Conservation (phyloP, 352 stramenopile species). For the Phytophthora sp. region DNA sequence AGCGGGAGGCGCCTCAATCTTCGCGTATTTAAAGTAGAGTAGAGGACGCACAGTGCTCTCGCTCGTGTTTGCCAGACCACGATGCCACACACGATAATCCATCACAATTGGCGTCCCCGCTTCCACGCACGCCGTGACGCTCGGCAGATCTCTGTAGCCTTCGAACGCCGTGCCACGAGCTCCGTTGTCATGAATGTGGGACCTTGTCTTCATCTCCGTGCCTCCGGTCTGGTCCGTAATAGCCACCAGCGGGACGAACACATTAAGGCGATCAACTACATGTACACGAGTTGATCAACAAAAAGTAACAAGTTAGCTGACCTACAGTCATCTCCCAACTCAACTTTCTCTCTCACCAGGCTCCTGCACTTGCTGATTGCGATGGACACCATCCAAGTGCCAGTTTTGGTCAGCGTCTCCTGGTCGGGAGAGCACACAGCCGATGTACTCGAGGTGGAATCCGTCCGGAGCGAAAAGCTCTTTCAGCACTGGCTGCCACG, state of each 20-base stretch:
- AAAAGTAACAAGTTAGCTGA: background rate
- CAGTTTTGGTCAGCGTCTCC: constrained; percentile 77
- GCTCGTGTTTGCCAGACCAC: constrained; percentile 59
- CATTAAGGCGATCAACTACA: constrained; percentile 71
- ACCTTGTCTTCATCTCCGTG: constrained; percentile 74
- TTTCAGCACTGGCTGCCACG: constrained; percentile 35
- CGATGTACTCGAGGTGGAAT: constrained; percentile 71
- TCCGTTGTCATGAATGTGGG: constrained; percentile 55
- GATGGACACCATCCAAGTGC: constrained; percentile 80
- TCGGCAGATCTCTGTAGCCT: constrained; percentile 54
- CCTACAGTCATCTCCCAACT: background rate
- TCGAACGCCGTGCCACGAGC: constrained; percentile 46
- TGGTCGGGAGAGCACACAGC: constrained; percentile 68
- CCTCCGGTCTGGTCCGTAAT: constrained; percentile 53
- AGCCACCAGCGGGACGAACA: constrained; percentile 74
- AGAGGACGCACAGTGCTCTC: constrained; percentile 51
- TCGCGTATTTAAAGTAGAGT: constrained; percentile 79
- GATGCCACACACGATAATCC: constrained; percentile 86
- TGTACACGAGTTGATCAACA: background rate
- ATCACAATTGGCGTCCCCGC: constrained; percentile 70
- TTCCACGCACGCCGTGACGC: constrained; percentile 55
- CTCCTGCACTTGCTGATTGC: constrained; percentile 54
- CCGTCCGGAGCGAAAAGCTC: constrained; percentile 21
- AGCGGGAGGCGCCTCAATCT: background rate
- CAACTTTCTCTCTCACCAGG: constrained; percentile 32